Evolutionary conservation across 306 rosid genomes (phyloP).

Genomic region (Gillenia trifoliata): DNA sequence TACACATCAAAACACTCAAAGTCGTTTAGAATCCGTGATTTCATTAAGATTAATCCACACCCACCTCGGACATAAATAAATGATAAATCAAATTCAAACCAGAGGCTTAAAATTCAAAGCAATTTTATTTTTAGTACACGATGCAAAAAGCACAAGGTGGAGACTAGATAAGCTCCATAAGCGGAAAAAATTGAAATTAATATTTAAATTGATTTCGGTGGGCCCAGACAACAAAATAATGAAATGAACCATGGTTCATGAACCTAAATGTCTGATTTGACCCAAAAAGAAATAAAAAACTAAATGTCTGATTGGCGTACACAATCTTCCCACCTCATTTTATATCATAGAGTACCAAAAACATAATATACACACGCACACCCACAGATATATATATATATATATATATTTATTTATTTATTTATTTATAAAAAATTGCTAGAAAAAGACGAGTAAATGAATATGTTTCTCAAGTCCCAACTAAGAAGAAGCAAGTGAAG

Average conservation of each 20-base stretch:
- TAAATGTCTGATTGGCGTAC: constrained; percentile 21
- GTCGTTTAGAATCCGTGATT: constrained; percentile 20
- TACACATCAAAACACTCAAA: not conserved
- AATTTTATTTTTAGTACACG: not conserved
- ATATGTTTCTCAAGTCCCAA: no score
- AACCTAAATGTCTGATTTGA: constrained; percentile 3
- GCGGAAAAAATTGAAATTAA: constrained; percentile 26
- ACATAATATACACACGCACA: no score
- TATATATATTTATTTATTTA: no score
- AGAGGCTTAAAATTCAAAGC: not conserved
- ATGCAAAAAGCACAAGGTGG: not conserved
- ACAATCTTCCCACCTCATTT: constrained; percentile 38
- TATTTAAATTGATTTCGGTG: constrained; percentile 10
- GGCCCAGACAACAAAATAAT: constrained; percentile 41
- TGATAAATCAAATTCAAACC: not conserved
- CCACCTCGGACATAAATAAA: not conserved
- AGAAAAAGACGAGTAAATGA: no score
- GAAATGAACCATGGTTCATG: constrained; percentile 25
- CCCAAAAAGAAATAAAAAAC: no score
- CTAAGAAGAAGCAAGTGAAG: not conserved
- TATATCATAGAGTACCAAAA: constrained; percentile 15
- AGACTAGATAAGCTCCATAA: constrained; percentile 3
- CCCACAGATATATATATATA: no score
- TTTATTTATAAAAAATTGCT: no score
- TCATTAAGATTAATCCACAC: constrained; percentile 2